A percentile compares a stretch with the other conserved stretches of the same genome.
Evolutionary conservation across 345 rosid genomes (phyloP).

Genomic region (Isatis tinctoria): DNA sequence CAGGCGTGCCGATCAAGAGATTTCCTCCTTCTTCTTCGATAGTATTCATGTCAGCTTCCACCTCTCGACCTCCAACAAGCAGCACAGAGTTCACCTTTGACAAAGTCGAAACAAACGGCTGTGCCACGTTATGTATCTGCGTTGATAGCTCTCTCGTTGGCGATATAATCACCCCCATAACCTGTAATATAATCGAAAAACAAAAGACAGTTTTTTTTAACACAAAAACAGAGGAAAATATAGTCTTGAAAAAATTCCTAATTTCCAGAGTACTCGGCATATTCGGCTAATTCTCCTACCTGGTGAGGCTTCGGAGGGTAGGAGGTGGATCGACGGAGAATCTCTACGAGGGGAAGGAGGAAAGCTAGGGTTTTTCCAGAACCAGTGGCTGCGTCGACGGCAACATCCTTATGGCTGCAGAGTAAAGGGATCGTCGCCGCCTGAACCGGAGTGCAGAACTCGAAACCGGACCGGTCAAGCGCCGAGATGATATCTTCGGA

Average conservation of each 20-base stretch:
- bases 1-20: conserved; percentile 91
- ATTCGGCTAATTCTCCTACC: background rate
- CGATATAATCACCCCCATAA: background rate
- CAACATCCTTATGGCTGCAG: background rate
- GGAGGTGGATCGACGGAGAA: background rate
- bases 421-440: background rate
- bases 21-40: conserved; percentile 84
- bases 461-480: background rate
- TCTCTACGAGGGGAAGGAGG: background rate
- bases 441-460: background rate
- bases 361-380: background rate
- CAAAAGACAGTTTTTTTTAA: background rate
- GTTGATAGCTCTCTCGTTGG: background rate
- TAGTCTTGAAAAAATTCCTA: too few relatives aligned
- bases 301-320: background rate
- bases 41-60: conserved; percentile 66
- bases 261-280: background rate
- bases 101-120: conserved; percentile 38
- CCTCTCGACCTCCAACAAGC: conserved; percentile 85
- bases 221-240: too few relatives aligned
- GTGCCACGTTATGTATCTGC: background rate
- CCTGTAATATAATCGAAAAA: background rate
- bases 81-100: conserved; percentile 61
- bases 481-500: background rate
- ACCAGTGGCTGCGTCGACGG: background rate